Conservation (phyloP, 768 basidiomycete genomes). For the Mycena rebaudengoi region DNA sequence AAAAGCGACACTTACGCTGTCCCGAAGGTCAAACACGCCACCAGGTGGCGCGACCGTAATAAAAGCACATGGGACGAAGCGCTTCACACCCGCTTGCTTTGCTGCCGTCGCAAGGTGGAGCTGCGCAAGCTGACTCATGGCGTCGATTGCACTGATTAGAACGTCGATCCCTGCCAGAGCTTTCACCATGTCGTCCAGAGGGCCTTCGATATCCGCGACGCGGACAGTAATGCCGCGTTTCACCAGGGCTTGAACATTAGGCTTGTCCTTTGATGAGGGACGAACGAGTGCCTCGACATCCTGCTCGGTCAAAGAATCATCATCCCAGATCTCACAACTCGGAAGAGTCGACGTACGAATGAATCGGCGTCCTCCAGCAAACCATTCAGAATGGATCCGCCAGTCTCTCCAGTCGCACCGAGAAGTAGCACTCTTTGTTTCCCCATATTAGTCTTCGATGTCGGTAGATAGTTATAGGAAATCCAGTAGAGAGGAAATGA, state of each 20-base stretch:
- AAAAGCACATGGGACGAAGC: no score
- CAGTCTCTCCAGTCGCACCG: constrained; percentile 5
- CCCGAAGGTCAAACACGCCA: not conserved
- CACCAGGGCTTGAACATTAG: not conserved
- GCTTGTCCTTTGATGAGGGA: no score
- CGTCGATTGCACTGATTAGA: no score
- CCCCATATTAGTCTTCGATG: no score
- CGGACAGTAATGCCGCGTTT: not conserved
- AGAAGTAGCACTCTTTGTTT: constrained; percentile 4
- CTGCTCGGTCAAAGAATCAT: not conserved
- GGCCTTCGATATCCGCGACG: not conserved
- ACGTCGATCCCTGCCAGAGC: not conserved
- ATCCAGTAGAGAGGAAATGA: no score
- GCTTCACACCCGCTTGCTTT: no score
- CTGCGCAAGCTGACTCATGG: no score
- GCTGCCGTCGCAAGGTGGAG: no score
- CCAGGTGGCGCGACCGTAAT: not conserved
- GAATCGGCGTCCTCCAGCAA: not conserved
- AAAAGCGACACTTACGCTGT: not conserved
- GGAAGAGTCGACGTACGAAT: not conserved
- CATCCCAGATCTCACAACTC: no score
- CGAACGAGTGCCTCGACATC: not conserved
- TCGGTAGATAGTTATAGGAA: no score
- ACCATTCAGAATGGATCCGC: not conserved
- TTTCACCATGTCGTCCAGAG: not conserved